Base-by-base conservation (phyloP, 2,329 filamentous ascomycete species). In the Fusarium pseudograminearum region DNA sequence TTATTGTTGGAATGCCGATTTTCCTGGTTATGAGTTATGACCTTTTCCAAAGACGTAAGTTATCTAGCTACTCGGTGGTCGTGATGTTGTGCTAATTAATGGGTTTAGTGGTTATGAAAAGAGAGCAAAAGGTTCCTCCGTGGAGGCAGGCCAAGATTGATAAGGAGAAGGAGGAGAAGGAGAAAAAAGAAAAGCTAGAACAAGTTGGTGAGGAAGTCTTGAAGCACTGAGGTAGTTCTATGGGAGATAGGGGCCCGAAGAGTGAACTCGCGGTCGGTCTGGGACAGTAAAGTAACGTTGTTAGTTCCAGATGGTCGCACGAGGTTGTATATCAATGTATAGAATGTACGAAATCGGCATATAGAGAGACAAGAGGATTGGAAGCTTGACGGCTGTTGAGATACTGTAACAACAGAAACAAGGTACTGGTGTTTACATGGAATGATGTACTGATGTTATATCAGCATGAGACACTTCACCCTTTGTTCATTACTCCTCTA, bases 1-100 rank as follows among this genome's bases (percentile, higher is more conserved):
- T 81, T 10, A 84, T 89, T 69, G 81, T 88, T 57, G 85, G 84
- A 26, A 70, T 87, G 76, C 86, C 86, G 4, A 82, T 89, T 33
- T 71, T 87, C 7, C 64, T 88, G 16, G 85, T 89, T 51, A 86
- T 84, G 28, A 87, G 86, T 24, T 88, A 86, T 65, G 82, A 81
- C 53, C 73, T 89, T 4, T 88, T 84, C 75, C 81, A 87, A 46
- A 77, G 83, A 76, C 72, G 84, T 85, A 61, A 78, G 83, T 81
- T 36, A 9, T 10, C 16, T 4, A 2, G 0, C 4, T 9, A 12
- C 14, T 6, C 10, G 2, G 22, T 5, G 7, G 2, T 1, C 12
- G 5, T 3, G 15, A 28, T 30, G 7, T 7, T 11, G 18, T 14
- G 15, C 64, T 71, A 50, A 12, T 5, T 71, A 50, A 12, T 4